Evolutionary conservation across 768 basidiomycete species (phyloP), one percentile per base, ranked within the genome.

Genomic region (Fistulinella prunicolor): DNA sequence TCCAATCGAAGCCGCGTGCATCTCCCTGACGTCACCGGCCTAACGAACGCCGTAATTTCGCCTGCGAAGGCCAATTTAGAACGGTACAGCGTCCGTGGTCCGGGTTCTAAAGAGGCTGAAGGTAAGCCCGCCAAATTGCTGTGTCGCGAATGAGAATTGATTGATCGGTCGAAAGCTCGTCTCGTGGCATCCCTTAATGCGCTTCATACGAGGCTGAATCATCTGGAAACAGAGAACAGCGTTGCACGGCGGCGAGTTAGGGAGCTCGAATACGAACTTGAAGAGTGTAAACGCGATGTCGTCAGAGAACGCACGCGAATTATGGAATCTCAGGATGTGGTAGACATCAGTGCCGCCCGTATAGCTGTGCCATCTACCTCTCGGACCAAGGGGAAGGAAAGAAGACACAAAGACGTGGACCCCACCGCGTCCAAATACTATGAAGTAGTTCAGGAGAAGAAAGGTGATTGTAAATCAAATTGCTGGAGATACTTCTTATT

Each of bases 401-500:
- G 22, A 44, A 59, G 54, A 40, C 38, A 32, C 21, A 74, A 73
- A 35, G 72, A 71, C 9, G 68, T 70, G 40, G 70, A 74, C 13
- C 38, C 45, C 2, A 36, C 74, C 22, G 63, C 70, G 20, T 71
- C 74, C 51, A 71, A 84, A 43, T 91, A 93, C 55, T 76, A 77
- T 47, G 85, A 89, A 54, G 86, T 81, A 5, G 86, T 94, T 0
- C 86, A 89, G 51, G 91, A 94, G 65, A 94, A 94, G 65, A 89
- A 89, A 75, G 89, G 91, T 92, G 42, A 9, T 67, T 60, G n/a
- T 9, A n/a, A 28, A 38, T 32, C 24, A 32, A 26, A n/a, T 26
- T 19, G n/a, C 38, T 1, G 6, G 14, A 13, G 36, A 41, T 47
- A 46, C 16, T 20, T 38, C 13, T 39, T 45, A n/a, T 47, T 60